Percentiles rank a stretch among this genome's conserved stretches.
Evolutionary conservation across 352 stramenopile species (phyloP).

Genomic region (Pythium periplocum): DNA sequence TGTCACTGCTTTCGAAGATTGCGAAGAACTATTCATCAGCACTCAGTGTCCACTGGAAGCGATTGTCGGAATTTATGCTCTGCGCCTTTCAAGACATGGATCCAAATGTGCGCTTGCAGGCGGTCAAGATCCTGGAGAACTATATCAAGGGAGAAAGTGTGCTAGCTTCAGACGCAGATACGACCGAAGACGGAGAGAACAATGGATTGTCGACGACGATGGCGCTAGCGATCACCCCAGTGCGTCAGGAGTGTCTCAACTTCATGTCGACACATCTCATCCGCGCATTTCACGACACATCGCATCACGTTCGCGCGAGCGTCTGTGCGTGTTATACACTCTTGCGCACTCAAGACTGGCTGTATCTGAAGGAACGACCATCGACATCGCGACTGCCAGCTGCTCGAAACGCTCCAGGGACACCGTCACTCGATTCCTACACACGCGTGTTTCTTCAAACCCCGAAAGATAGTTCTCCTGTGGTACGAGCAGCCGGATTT

Average conservation of each 20-base stretch:
- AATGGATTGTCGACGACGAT: too few species aligned
- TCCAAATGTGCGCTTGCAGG: constrained; percentile 80
- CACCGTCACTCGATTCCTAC: constrained; percentile 55
- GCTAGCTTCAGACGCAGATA: neutral
- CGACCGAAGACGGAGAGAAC: too few species aligned
- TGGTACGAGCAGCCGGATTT: constrained; percentile 76
- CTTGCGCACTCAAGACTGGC: constrained; percentile 64
- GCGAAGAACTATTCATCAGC: constrained; percentile 80
- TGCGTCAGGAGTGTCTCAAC: constrained; percentile 51
- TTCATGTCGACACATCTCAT: constrained; percentile 80
- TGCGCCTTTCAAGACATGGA: constrained; percentile 80
- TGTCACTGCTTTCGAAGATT: constrained; percentile 80
- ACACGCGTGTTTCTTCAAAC: constrained; percentile 72
- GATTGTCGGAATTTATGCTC: constrained; percentile 72
- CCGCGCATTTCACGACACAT: constrained; percentile 79
- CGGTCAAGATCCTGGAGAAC: constrained; percentile 85
- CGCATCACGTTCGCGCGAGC: constrained; percentile 80
- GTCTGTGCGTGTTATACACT: constrained; percentile 86
- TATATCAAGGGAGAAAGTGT: constrained; percentile 65
- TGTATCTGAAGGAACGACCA: constrained; percentile 31
- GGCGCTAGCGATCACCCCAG: neutral
- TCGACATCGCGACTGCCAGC: constrained; percentile 25
- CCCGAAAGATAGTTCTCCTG: constrained; percentile 68
- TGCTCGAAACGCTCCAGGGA: constrained; percentile 19
- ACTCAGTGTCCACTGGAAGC: constrained; percentile 64